Evolutionary conservation across 2,329 filamentous ascomycete genomes (phyloP).

Genomic region (Colletotrichum eleusines): DNA sequence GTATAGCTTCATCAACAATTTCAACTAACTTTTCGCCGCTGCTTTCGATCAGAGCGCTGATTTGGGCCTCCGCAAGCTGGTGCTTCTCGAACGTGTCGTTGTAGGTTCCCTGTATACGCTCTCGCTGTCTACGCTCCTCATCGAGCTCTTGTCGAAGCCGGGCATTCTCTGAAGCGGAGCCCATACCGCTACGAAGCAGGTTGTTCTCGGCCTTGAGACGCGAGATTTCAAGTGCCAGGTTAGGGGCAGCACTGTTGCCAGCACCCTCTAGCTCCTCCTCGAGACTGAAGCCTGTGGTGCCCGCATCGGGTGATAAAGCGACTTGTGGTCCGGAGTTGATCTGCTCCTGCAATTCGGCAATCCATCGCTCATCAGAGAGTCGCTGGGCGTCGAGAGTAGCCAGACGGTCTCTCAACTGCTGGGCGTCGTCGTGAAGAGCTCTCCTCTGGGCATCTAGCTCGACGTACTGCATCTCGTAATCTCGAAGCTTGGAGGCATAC

Average conservation of each 20-base stretch:
- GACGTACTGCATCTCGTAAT: conserved; percentile 53
- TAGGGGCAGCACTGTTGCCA: conserved; percentile 53
- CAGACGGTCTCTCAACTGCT: conserved; percentile 55
- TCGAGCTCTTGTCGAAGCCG: conserved; percentile 69
- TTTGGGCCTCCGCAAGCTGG: conserved; percentile 68
- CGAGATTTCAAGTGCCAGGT: conserved; percentile 65
- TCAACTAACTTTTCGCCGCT: conserved; percentile 66
- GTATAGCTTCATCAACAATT: conserved; percentile 41
- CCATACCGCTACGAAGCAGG: conserved; percentile 66
- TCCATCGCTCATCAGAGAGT: conserved; percentile 64
- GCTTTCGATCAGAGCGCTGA: conserved; percentile 65
- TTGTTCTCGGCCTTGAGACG: conserved; percentile 73
- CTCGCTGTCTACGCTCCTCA: conserved; percentile 62
- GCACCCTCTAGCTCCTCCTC: conserved; percentile 71
- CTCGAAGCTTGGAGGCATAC: conserved; percentile 49
- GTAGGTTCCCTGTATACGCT: conserved; percentile 65
- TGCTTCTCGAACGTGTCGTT: conserved; percentile 71
- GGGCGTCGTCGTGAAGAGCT: conserved; percentile 61
- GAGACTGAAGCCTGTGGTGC: conserved; percentile 59
- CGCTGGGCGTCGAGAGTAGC: conserved; percentile 57
- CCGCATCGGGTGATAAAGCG: conserved; percentile 32
- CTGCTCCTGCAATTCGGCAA: conserved; percentile 72
- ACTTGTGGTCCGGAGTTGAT: conserved; percentile 53
- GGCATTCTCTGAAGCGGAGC: conserved; percentile 66
- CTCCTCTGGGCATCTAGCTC: conserved; percentile 57